Evolutionary conservation across 2,329 filamentous ascomycete genomes (phyloP).

Genomic region (Diaporthe citrichinensis): DNA sequence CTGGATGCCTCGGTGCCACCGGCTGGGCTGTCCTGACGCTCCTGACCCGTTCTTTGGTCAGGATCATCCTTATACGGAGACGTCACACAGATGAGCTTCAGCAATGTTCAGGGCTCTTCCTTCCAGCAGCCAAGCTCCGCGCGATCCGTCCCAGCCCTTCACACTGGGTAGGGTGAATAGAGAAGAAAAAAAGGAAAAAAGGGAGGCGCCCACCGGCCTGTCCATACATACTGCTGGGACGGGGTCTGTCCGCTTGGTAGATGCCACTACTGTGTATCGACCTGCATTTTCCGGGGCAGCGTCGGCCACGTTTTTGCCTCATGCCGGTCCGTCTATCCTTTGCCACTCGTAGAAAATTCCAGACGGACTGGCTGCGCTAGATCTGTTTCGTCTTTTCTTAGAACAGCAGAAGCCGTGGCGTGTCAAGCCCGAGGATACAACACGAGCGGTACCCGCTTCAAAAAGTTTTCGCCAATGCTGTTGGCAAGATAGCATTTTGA

Average conservation of each 20-base stretch:
- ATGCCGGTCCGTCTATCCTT: constrained; percentile 12
- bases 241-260: not conserved
- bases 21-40: constrained; percentile 18
- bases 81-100: constrained; percentile 1
- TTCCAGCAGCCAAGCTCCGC: constrained; percentile 12
- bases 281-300: constrained; percentile 16
- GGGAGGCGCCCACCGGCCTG: not conserved
- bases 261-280: constrained; percentile 16
- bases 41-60: constrained; percentile 23
- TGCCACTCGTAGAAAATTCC: constrained; percentile 13
- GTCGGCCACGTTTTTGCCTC: constrained; percentile 31
- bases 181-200: not conserved
- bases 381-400: constrained; percentile 30
- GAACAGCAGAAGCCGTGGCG: constrained; percentile 24
- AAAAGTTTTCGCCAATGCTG: not conserved
- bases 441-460: not conserved
- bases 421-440: constrained; percentile 12
- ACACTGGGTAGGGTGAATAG: constrained; percentile 15
- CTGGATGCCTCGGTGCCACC: constrained; percentile 27
- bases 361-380: constrained; percentile 22
- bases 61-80: constrained; percentile 22
- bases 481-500: not conserved
- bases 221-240: not conserved
- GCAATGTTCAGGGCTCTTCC: constrained; percentile 3
- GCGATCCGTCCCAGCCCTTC: not conserved